Conservation (phyloP, 768 basidiomycete genomes). For the Russula vinacea region DNA sequence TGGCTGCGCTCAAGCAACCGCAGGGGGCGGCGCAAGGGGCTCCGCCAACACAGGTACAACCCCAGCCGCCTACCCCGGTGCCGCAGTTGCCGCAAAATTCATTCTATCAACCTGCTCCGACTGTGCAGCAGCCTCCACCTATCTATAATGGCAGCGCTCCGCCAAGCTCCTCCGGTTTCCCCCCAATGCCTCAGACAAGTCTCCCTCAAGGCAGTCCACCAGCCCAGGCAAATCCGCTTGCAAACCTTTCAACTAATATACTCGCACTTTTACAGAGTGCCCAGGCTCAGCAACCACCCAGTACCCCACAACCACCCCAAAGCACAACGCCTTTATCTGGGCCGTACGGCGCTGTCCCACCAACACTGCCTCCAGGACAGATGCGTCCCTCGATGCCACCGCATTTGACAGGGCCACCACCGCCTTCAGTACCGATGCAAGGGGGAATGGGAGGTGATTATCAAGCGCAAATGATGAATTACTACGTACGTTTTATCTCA, state of each 20-base stretch:
- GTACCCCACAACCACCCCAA: conserved; percentile 28
- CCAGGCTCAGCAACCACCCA: conserved; percentile 29
- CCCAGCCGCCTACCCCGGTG: conserved; percentile 30
- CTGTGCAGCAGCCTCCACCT: conserved; percentile 34
- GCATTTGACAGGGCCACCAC: conserved; percentile 42
- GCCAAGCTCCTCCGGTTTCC: conserved; percentile 24
- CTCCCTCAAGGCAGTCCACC: conserved; percentile 22
- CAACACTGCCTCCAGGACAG: conserved; percentile 39
- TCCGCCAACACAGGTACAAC: conserved; percentile 37
- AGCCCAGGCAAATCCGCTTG: conserved; percentile 18
- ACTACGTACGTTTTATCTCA: conserved; percentile 47
- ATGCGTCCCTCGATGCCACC: conserved; percentile 49
- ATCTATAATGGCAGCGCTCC: conserved; percentile 22
- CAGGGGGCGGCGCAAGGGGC: conserved; percentile 41
- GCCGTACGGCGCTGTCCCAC: conserved; percentile 27
- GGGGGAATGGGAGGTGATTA: conserved; percentile 31
- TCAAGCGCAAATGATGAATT: conserved; percentile 69
- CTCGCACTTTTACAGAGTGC: conserved; percentile 27
- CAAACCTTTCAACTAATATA: conserved; percentile 26
- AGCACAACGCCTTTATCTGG: conserved; percentile 16
- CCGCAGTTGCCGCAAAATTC: conserved; percentile 33
- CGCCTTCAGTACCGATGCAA: conserved; percentile 28
- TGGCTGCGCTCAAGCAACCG: conserved; percentile 79
- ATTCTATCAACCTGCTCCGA: conserved; percentile 47
- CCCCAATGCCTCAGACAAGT: conserved; percentile 23